These are phyloP conservation scores for Cutaneotrichosporon spelunceum DNA, from an alignment of 1,284 basidiomycete genomes.

Conservation along the genomic window DNA sequence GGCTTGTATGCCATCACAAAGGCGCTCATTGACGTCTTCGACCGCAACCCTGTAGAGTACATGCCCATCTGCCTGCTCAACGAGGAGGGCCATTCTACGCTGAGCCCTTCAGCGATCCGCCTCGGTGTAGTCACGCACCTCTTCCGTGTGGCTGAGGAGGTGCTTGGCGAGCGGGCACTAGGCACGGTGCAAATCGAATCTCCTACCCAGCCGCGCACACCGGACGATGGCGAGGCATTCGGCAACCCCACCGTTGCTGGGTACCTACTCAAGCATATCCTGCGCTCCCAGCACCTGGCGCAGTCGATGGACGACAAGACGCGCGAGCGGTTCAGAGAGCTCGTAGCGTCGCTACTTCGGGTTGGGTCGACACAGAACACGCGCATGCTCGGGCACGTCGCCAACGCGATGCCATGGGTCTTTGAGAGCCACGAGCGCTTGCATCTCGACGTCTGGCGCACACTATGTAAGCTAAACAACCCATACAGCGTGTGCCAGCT, in stretches of 20 bases:
- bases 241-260: constrained; percentile 28
- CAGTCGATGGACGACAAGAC: constrained; percentile 17
- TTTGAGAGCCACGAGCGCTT: constrained; percentile 34
- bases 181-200: constrained; percentile 14
- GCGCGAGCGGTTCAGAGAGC: constrained; percentile 17
- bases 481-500: neutral
- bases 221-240: constrained; percentile 20
- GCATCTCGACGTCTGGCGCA: constrained; percentile 42
- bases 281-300: constrained; percentile 27
- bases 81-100: constrained; percentile 21
- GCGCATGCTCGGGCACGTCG: constrained; percentile 41
- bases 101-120: constrained; percentile 20
- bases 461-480: constrained; percentile 15
- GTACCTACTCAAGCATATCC: constrained; percentile 32
- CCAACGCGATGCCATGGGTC: constrained; percentile 41
- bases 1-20: constrained; percentile 30
- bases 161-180: constrained; percentile 28
- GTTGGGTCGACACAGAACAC: constrained; percentile 27
- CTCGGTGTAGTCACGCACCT: constrained; percentile 31
- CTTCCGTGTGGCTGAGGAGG: constrained; percentile 21
- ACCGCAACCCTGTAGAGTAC: constrained; percentile 36
- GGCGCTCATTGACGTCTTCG: constrained; percentile 31
- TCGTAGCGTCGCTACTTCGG: constrained; percentile 28
- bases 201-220: neutral
- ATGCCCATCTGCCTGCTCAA: constrained; percentile 33